Base-by-base conservation (phyloP, 352 stramenopile genomes). In the Phytophthora pistaciae region DNA sequence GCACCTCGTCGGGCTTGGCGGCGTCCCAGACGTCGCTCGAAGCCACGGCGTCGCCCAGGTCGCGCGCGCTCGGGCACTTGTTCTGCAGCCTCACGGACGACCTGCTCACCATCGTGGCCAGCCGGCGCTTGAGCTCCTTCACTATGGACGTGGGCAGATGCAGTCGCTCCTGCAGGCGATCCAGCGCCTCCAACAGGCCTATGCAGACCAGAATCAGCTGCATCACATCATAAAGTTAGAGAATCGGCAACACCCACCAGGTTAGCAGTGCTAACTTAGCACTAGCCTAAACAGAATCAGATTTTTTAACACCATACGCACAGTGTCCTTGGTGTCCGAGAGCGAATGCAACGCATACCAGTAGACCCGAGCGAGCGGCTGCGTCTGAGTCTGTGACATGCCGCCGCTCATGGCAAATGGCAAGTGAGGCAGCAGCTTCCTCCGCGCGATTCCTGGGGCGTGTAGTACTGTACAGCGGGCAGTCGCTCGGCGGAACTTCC, bases 181-280 rank as follows among this genome's bases (percentile, higher is more conserved):
- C 88, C 36, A 95, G 68, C 21, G 88, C 88, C 44, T 93, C 88
- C 18, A 95, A 64, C 29, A 95, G 75, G 0, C 83, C 84, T 23
- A 95, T 88, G 57, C 88, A 95, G 40, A 95, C 84, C 62, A 94
- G 57, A 61, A 95, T 75, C 49, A 95, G 83, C 88, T 95, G 59
- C 27, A 27, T 33, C 48, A 70, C 44, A 52, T 10, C 11, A 36
- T 36, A 36, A 36, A 11, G 29, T 36, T 36, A 36, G 29, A 36
- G 29, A 36, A 36, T 36, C 7, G 7, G 29, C 29, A 36, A 42
- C 36, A 42, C 36, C 11, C 38, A 72, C 56, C 21, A 64, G 46
- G 52, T 64, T 64, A 66, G n/a, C n/a, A n/a, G n/a, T n/a, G n/a
- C 33, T 9, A 40, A 9, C 9, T 40, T 16, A 42, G 36, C 36